Percentiles rank a stretch among this genome's conserved stretches.
phyloP scores from a whole-genome alignment of 768 basidiomycete genomes.

The Sutorius australiensis region DNA sequence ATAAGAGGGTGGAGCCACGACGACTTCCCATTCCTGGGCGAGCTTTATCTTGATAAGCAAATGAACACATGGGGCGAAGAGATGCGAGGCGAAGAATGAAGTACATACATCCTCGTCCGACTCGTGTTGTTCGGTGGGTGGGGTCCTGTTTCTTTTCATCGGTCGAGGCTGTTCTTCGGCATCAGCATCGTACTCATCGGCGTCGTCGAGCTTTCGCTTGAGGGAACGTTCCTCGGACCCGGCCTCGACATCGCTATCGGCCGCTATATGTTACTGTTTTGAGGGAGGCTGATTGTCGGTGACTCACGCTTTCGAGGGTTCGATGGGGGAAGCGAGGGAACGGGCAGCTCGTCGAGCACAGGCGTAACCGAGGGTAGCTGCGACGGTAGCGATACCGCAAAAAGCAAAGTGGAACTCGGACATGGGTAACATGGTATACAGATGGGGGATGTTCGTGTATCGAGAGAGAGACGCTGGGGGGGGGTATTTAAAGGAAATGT shows the following conservation, averaged over 20 bases:
- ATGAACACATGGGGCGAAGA: slow-evolving; percentile 3
- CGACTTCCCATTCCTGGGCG: slow-evolving; percentile 31
- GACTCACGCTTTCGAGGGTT: slow-evolving; percentile 30
- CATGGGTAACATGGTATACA: slow-evolving; percentile 43
- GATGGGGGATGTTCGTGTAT: neutral
- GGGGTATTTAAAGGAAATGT: slow-evolving; percentile 21
- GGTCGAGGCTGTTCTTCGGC: slow-evolving; percentile 27
- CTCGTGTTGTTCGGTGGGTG: slow-evolving; percentile 32
- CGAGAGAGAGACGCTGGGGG: slow-evolving; percentile 3
- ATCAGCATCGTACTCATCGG: slow-evolving; percentile 27
- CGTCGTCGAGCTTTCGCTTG: slow-evolving; percentile 30
- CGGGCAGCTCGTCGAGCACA: slow-evolving; percentile 41
- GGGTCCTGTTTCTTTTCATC: slow-evolving; percentile 40
- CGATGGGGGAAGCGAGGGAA: slow-evolving; percentile 16
- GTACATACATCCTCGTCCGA: slow-evolving; percentile 29
- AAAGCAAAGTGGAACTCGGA: slow-evolving; percentile 54
- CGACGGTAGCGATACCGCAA: slow-evolving; percentile 55
- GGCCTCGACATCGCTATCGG: slow-evolving; percentile 31
- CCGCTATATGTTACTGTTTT: slow-evolving; percentile 25
- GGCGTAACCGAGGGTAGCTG: slow-evolving; percentile 57
- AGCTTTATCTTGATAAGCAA: slow-evolving; percentile 22
- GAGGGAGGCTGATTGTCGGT: slow-evolving; percentile 28
- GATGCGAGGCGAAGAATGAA: neutral
- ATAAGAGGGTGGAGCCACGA: slow-evolving; percentile 31
- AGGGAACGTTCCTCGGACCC: slow-evolving; percentile 29